These are phyloP conservation scores for Saccharomyces cerevisiae DNA, from an alignment of 805 yeast genomes.

Conservation along the genomic window DNA sequence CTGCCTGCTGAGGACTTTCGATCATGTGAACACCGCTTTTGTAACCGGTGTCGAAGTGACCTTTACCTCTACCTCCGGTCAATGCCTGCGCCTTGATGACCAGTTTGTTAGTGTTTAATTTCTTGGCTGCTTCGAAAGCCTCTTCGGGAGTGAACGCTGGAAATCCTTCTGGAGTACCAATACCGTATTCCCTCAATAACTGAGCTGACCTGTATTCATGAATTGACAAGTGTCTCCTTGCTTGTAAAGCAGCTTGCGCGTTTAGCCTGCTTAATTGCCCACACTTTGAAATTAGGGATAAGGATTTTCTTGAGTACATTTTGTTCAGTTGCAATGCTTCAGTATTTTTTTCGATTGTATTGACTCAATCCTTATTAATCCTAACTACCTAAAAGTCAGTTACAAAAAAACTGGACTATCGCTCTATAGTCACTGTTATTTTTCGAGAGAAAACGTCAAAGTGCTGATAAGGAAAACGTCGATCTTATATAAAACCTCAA, in stretches of 20 bases:
- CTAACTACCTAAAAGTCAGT: neutral
- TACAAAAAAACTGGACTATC: neutral
- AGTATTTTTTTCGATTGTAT: neutral
- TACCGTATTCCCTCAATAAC: slow-evolving; percentile 70
- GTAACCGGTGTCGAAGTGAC: slow-evolving; percentile 90
- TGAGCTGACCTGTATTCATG: slow-evolving; percentile 96
- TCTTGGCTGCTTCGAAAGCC: slow-evolving; percentile 75
- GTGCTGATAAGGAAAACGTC: neutral
- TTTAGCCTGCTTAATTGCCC: neutral
- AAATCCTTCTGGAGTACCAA: slow-evolving; percentile 84
- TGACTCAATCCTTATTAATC: neutral
- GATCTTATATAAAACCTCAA: neutral
- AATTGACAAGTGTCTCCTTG: slow-evolving; percentile 67
- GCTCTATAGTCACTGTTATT: neutral
- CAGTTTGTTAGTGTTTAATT: slow-evolving; percentile 56
- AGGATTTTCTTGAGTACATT: neutral
- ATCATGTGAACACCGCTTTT: slow-evolving; percentile 95
- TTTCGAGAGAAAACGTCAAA: neutral
- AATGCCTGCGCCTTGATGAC: slow-evolving; percentile 97
- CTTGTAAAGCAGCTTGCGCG: slow-evolving; percentile 3
- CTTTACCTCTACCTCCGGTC: slow-evolving; percentile 99
- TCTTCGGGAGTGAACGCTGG: slow-evolving; percentile 87
- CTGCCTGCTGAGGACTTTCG: slow-evolving; percentile 76
- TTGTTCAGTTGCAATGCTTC: neutral
- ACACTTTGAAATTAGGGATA: neutral